phyloP scores from a whole-genome alignment of 225 moss, liverwort and hornwort genomes.

The Antitrichia curtipendula region DNA sequence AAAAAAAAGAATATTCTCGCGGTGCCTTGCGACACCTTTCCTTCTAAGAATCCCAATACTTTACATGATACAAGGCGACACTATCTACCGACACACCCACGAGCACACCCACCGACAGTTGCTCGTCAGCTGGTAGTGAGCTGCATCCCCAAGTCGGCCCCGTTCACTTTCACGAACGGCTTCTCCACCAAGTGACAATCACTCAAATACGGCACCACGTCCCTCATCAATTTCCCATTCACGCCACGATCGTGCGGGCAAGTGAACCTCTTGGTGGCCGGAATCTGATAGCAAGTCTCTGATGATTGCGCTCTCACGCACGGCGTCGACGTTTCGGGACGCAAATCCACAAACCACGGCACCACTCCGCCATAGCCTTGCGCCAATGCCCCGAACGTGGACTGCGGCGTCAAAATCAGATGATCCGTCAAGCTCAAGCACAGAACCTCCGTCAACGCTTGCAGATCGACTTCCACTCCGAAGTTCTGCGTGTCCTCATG shows the following conservation, averaged over 20 bases:
- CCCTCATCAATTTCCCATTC: slow-evolving; percentile 17
- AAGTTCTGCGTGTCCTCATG: slow-evolving; percentile 32
- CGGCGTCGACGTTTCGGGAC: background rate
- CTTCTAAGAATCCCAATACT: background rate
- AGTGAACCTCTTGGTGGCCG: slow-evolving; percentile 3
- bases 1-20: background rate
- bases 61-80: background rate
- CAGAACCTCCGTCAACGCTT: slow-evolving; percentile 44
- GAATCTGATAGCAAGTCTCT: slow-evolving; percentile 27
- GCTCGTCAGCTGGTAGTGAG: slow-evolving; percentile 7
- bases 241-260: slow-evolving; percentile 42
- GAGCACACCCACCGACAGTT: background rate
- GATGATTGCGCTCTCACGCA: slow-evolving; percentile 30
- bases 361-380: slow-evolving; percentile 50
- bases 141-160: slow-evolving; percentile 29
- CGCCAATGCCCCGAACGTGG: slow-evolving; percentile 52
- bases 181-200: slow-evolving; percentile 36
- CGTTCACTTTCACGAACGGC: slow-evolving; percentile 18
- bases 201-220: slow-evolving; percentile 21
- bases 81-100: background rate
- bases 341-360: slow-evolving; percentile 47
- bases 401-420: slow-evolving; percentile 37
- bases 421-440: slow-evolving; percentile 49
- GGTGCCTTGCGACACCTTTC: background rate
- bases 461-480: slow-evolving; percentile 33